phyloP scores from a whole-genome alignment of 1,139 yeast species.

The Lodderomyces margitis region DNA sequence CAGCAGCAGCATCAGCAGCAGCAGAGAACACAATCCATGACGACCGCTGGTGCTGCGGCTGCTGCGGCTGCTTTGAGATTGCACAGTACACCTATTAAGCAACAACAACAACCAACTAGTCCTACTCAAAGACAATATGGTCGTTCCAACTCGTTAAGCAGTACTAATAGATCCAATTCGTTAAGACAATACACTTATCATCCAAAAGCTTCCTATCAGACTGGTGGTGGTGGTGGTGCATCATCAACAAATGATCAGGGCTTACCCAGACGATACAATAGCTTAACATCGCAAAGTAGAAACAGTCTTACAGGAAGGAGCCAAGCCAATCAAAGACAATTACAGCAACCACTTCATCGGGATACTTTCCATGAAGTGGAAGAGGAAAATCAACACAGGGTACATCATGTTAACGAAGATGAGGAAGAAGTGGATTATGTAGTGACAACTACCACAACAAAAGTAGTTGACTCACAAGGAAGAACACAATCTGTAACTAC shows the following conservation, averaged over 20 bases:
- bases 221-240: not conserved
- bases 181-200: conserved; percentile 37
- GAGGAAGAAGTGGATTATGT: conserved; percentile 27
- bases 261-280: conserved; percentile 22
- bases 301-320: conserved; percentile 11
- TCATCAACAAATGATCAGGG: conserved; percentile 11
- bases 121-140: conserved; percentile 9
- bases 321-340: conserved; percentile 1
- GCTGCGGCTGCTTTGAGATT: conserved; percentile 47
- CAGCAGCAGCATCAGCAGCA: conserved; percentile 6
- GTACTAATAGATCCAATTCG: conserved; percentile 8
- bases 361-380: not conserved
- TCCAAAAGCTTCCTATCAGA: conserved; percentile 40
- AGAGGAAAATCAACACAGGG: conserved; percentile 2
- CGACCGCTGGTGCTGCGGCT: conserved; percentile 39
- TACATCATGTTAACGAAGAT: not conserved
- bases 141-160: conserved; percentile 18
- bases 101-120: conserved; percentile 11
- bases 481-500: conserved; percentile 45
- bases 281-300: conserved; percentile 17
- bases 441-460: conserved; percentile 44
- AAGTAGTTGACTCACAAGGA: conserved; percentile 43
- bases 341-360: conserved; percentile 1
- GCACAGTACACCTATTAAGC: conserved; percentile 22
- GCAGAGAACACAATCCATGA: conserved; percentile 23